Percentiles rank a stretch among this genome's conserved stretches.
phyloP scores from a whole-genome alignment of 2,329 filamentous ascomycete genomes.

The Cercospora sesami region DNA sequence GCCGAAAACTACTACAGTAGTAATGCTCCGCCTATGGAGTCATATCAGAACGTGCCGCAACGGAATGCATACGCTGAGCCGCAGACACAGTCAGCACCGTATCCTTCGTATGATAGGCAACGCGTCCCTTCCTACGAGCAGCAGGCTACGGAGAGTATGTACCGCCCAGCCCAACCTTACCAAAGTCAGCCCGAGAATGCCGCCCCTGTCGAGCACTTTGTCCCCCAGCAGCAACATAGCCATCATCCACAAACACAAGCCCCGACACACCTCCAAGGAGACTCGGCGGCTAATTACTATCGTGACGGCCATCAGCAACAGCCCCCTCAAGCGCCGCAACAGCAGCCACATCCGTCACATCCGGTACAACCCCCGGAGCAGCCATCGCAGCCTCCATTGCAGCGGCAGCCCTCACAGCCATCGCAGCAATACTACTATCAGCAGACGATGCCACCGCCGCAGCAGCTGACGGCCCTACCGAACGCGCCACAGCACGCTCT shows the following conservation, averaged over 20 bases:
- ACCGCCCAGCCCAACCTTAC: conserved; percentile 39
- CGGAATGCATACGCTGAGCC: conserved; percentile 40
- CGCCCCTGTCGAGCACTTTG: neutral
- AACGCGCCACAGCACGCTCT: conserved; percentile 37
- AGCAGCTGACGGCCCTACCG: conserved; percentile 37
- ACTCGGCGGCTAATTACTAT: conserved; percentile 61
- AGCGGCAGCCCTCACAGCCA: conserved; percentile 24
- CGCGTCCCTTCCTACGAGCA: conserved; percentile 26
- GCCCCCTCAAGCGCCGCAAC: conserved; percentile 14
- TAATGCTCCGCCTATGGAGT: conserved; percentile 54
- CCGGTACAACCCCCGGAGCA: conserved; percentile 16
- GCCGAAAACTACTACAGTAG: conserved; percentile 82
- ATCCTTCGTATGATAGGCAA: conserved; percentile 37
- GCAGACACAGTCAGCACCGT: conserved; percentile 42
- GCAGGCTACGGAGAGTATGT: conserved; percentile 36
- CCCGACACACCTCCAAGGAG: conserved; percentile 39
- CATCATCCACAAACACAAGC: conserved; percentile 39
- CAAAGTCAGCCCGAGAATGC: conserved; percentile 26
- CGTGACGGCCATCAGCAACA: conserved; percentile 45
- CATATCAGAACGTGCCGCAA: conserved; percentile 39
- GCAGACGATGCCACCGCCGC: conserved; percentile 15
- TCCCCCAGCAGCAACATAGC: conserved; percentile 21
- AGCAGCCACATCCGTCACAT: conserved; percentile 20
- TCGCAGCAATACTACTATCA: conserved; percentile 28
- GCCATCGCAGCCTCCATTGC: conserved; percentile 23